These are phyloP conservation scores for Hemisphaericaspora nanyangensis DNA, from an alignment of 805 yeast genomes.

Conservation along the genomic window DNA sequence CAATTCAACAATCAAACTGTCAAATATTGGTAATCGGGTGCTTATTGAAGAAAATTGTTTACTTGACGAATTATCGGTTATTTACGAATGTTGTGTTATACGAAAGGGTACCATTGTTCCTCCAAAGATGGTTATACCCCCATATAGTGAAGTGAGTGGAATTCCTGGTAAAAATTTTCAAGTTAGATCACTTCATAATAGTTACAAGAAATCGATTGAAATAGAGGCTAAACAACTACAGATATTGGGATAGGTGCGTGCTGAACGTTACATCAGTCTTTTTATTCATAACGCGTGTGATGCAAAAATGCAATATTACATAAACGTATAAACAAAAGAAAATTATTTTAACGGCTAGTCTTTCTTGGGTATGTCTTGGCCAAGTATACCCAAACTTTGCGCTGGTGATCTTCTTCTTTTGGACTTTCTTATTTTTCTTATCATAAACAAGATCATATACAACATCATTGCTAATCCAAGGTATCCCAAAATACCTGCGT, in stretches of 20 bases:
- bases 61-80: conserved; percentile 31
- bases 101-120: conserved; percentile 41
- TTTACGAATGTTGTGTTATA: conserved; percentile 52
- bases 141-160: conserved; percentile 44
- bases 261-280: background rate
- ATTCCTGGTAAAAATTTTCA: conserved; percentile 30
- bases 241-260: conserved; percentile 16
- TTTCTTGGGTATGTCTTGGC: conserved; percentile 15
- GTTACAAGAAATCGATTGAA: conserved; percentile 36
- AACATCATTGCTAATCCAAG: conserved; percentile 13
- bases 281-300: background rate
- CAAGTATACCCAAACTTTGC: conserved; percentile 18
- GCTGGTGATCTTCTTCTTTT: conserved; percentile 2
- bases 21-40: conserved; percentile 48
- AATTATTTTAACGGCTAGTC: conserved; percentile 11
- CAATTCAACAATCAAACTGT: conserved; percentile 27
- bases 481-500: conserved; percentile 44
- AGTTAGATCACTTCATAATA: conserved; percentile 22
- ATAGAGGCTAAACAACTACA: conserved; percentile 28
- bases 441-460: conserved; percentile 5
- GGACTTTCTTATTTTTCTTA: conserved; percentile 1
- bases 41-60: conserved; percentile 40
- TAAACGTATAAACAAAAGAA: background rate
- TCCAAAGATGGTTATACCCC: conserved; percentile 44
- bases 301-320: background rate